These are phyloP conservation scores for Sesbania bispinosa DNA, from an alignment of 306 rosid species.

Conservation along the genomic window DNA sequence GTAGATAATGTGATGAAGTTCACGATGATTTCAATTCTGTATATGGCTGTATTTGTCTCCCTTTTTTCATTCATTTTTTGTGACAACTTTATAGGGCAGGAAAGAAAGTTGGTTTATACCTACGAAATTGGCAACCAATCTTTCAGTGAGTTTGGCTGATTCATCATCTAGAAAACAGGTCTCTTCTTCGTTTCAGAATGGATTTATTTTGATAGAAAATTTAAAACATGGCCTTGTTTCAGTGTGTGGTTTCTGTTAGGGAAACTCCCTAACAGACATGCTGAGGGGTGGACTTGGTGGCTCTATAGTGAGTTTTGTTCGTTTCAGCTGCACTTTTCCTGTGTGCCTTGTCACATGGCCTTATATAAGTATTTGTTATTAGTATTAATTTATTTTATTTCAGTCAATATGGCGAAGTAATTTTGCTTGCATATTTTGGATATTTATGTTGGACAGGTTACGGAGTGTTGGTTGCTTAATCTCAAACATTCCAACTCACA, in stretches of 20 bases:
- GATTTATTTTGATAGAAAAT: slow-evolving; percentile 3
- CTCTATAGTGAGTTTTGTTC: slow-evolving; percentile 2
- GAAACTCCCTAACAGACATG: slow-evolving; percentile 1
- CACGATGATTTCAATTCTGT: slow-evolving; percentile 16
- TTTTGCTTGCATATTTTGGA: slow-evolving; percentile 23
- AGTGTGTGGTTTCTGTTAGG: slow-evolving; percentile 6
- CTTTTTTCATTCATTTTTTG: not conserved
- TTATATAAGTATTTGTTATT: not conserved
- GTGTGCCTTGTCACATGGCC: not conserved
- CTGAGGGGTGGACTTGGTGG: not conserved
- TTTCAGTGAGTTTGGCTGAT: slow-evolving; percentile 87
- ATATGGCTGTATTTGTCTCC: not conserved
- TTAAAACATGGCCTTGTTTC: slow-evolving; percentile 13
- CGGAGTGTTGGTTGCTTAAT: not conserved
- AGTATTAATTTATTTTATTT: slow-evolving; percentile 12
- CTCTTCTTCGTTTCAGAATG: not conserved
- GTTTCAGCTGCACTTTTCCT: not conserved
- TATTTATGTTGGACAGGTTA: not conserved
- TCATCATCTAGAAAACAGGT: slow-evolving; percentile 83
- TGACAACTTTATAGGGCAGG: slow-evolving; percentile 62
- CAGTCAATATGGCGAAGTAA: not conserved
- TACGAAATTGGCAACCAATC: slow-evolving; percentile 91
- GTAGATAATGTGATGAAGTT: slow-evolving; percentile 8
- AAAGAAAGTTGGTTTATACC: slow-evolving; percentile 98
- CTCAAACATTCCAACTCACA: not conserved